Evolutionary conservation across 108 stramenopile species (phyloP).

Genomic region (Mediolabrus comicus): DNA sequence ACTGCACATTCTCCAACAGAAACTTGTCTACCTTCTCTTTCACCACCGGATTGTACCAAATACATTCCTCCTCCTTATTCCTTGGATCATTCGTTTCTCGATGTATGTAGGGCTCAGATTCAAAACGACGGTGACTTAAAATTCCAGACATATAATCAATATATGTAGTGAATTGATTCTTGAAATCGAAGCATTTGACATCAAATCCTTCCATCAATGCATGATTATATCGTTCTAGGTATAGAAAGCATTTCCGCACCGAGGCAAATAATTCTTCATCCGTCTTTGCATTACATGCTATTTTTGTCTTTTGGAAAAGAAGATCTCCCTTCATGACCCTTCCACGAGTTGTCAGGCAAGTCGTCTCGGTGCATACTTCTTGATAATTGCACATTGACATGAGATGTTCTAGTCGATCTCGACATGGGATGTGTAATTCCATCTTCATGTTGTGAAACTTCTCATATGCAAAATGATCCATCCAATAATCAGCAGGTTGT

Average conservation of each 20-base stretch:
- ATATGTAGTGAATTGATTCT: not conserved
- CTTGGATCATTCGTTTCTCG: slow-evolving; percentile 9
- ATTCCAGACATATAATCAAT: slow-evolving; percentile 8
- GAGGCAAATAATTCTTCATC: not conserved
- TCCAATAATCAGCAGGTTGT: not conserved
- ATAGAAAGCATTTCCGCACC: not conserved
- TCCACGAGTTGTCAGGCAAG: too few species aligned
- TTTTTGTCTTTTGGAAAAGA: not conserved
- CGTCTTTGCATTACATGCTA: not conserved
- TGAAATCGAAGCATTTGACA: slow-evolving; percentile 22
- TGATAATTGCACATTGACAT: slow-evolving; percentile 43
- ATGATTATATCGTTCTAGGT: not conserved
- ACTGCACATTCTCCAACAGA: slow-evolving; percentile 5
- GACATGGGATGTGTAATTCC: slow-evolving; percentile 53
- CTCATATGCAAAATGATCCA: not conserved
- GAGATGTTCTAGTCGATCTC: slow-evolving; percentile 41
- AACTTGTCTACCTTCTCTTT: slow-evolving; percentile 8
- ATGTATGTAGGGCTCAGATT: not conserved
- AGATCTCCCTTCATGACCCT: not conserved
- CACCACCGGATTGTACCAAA: slow-evolving; percentile 5
- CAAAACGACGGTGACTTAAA: slow-evolving; percentile 8
- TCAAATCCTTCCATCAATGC: not conserved
- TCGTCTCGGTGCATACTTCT: too few species aligned
- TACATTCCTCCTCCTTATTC: slow-evolving; percentile 7
- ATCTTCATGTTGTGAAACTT: not conserved